A percentile compares a stretch with the other conserved stretches of the same genome.
These are phyloP conservation scores for Dendrobium chrysotoxum DNA, from an alignment of 106 monocot genomes.

Conservation along the genomic window DNA sequence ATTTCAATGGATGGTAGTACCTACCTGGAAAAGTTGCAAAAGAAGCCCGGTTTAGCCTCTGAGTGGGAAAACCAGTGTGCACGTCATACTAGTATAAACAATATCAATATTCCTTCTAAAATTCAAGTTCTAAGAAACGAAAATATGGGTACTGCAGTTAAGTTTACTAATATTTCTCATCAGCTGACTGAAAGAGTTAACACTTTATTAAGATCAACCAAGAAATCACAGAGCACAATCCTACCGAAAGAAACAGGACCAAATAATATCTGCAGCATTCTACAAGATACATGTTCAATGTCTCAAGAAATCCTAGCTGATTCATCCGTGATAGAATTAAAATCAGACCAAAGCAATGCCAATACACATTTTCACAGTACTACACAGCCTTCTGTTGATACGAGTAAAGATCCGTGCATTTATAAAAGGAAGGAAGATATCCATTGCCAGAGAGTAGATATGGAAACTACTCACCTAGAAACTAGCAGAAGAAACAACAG, in stretches of 20 bases:
- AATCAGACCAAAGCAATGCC: not conserved
- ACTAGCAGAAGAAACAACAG: conserved; percentile 1
- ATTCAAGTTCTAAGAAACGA: conserved; percentile 21
- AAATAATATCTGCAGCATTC: not conserved
- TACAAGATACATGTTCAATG: not conserved
- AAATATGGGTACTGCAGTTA: not conserved
- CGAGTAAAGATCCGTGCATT: not conserved
- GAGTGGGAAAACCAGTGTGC: conserved; percentile 21
- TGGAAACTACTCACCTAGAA: conserved; percentile 17
- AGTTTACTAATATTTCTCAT: not conserved
- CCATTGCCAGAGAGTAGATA: not conserved
- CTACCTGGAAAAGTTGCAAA: conserved; percentile 6
- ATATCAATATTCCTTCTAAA: conserved; percentile 9
- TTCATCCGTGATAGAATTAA: not conserved
- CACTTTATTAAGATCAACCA: too few relatives aligned
- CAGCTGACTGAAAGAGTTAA: not conserved
- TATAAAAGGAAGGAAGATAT: not conserved
- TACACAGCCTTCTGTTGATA: conserved; percentile 2
- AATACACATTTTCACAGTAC: not conserved
- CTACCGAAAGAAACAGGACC: conserved; percentile 4
- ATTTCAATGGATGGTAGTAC: conserved; percentile 7
- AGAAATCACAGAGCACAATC: not conserved
- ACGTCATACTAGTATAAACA: conserved; percentile 13
- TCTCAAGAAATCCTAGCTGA: not conserved
- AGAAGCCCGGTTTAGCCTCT: conserved; percentile 10